A percentile compares a stretch with the other conserved stretches of the same genome.
These are phyloP conservation scores for Kalmanozyma brasiliensis DNA, from an alignment of 1,284 basidiomycete genomes.

Conservation along the genomic window DNA sequence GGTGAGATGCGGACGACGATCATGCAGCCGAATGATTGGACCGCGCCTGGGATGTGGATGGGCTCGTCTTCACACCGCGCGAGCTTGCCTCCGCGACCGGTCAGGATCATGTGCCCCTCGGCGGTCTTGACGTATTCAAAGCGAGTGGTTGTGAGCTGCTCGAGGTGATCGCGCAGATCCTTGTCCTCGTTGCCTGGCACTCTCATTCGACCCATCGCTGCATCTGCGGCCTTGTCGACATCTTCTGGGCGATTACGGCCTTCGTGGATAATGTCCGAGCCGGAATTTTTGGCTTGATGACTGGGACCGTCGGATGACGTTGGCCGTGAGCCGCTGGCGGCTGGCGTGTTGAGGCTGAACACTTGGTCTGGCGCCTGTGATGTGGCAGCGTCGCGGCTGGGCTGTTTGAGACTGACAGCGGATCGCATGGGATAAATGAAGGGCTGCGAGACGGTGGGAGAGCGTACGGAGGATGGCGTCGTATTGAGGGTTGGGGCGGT, in stretches of 20 bases:
- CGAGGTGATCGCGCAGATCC: constrained; percentile 31
- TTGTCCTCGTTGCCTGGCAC: constrained; percentile 25
- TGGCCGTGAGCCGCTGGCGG: constrained; percentile 11
- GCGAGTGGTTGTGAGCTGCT: constrained; percentile 66
- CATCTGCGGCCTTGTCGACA: constrained; percentile 35
- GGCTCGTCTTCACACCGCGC: constrained; percentile 86
- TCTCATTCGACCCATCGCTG: constrained; percentile 32
- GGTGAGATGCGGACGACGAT: constrained; percentile 78
- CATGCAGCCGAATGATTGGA: constrained; percentile 86
- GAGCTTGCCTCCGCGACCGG: constrained; percentile 77
- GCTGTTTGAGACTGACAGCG: constrained; percentile 59
- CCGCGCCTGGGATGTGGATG: constrained; percentile 83
- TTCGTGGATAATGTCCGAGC: constrained; percentile 19
- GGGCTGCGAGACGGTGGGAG: constrained; percentile 42
- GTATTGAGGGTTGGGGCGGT: constrained; percentile 6
- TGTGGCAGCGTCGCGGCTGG: constrained; percentile 14
- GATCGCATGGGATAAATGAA: constrained; percentile 63
- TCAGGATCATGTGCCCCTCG: constrained; percentile 78
- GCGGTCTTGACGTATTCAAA: constrained; percentile 78
- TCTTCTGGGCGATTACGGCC: constrained; percentile 32
- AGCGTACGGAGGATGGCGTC: constrained; percentile 22
- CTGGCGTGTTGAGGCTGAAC: background rate
- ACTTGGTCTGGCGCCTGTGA: constrained; percentile 9
- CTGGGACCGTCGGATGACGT: constrained; percentile 16
- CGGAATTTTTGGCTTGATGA: background rate